phyloP scores from a whole-genome alignment of 176 grass and related monocot genomes.

The Juncus inflexus region DNA sequence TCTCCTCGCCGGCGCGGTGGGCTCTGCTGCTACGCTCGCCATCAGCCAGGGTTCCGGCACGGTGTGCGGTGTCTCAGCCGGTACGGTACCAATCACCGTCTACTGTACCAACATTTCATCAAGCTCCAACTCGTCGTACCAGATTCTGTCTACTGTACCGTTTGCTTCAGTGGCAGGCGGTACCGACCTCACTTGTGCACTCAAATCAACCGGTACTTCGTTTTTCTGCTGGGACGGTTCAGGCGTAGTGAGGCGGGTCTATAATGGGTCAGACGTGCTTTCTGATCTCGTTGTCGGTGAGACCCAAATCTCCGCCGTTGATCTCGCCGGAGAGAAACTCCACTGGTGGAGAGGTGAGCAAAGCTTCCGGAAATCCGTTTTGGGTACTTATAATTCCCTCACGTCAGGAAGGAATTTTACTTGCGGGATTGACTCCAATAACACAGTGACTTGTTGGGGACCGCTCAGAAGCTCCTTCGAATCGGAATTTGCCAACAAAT shows the following conservation, averaged over 20 bases:
- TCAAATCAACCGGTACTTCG: slow-evolving; percentile 23
- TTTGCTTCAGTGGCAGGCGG: slow-evolving; percentile 65
- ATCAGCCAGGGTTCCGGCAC: slow-evolving; percentile 27
- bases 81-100: neutral
- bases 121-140: neutral
- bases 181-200: slow-evolving; percentile 35
- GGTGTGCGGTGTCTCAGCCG: slow-evolving; percentile 47
- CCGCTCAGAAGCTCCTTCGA: slow-evolving; percentile 23
- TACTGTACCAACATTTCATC: slow-evolving; percentile 20
- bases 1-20: slow-evolving; percentile 7
- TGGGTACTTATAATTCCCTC: slow-evolving; percentile 35
- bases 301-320: slow-evolving; percentile 52
- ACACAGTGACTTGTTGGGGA: slow-evolving; percentile 61
- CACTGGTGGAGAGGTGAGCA: slow-evolving; percentile 47
- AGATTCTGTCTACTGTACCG: slow-evolving; percentile 12
- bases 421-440: slow-evolving; percentile 43
- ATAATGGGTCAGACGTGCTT: slow-evolving; percentile 20
- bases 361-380: neutral
- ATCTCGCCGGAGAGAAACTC: slow-evolving; percentile 4
- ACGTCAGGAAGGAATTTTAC: slow-evolving; percentile 65
- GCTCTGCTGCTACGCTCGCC: slow-evolving; percentile 54
- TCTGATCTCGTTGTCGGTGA: slow-evolving; percentile 46
- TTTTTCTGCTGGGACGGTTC: slow-evolving; percentile 74
- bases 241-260: slow-evolving; percentile 33
- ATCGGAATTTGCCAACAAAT: slow-evolving; percentile 24